Conservation (phyloP, 176 grass and related monocot species). For the Eleusine indica region DNA sequence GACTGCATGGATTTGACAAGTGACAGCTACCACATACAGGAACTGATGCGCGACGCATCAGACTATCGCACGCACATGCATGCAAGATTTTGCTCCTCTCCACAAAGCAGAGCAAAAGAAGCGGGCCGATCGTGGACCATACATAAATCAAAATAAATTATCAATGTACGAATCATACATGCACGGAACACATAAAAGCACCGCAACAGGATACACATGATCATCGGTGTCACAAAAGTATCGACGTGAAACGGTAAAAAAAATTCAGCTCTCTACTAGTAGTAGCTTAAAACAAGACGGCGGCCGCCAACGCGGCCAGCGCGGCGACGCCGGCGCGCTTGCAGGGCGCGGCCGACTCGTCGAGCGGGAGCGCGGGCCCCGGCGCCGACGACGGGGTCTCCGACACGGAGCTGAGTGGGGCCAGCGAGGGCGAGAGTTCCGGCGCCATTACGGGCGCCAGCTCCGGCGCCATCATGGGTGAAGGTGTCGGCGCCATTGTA, state of each 20-base stretch:
- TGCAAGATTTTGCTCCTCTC: background rate
- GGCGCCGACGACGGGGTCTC: constrained; percentile 35
- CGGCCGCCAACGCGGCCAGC: constrained; percentile 38
- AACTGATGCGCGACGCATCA: background rate
- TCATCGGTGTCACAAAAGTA: constrained; percentile 15
- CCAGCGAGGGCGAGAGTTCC: background rate
- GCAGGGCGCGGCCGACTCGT: constrained; percentile 20
- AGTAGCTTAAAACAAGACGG: constrained; percentile 42
- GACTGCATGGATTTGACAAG: background rate
- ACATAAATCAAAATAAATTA: constrained; percentile 40
- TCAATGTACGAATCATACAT: constrained; percentile 51
- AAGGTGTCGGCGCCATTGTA: constrained; percentile 1
- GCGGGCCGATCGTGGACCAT: background rate
- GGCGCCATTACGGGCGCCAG: constrained; percentile 34
- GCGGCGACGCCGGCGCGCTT: constrained; percentile 16
- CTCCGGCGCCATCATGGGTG: constrained; percentile 35
- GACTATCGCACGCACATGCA: background rate
- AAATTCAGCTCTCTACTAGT: background rate
- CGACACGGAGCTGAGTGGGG: constrained; percentile 32
- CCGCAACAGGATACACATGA: constrained; percentile 3
- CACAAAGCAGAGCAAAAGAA: background rate
- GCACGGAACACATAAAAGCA: background rate
- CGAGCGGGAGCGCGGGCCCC: constrained; percentile 1
- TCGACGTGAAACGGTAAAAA: constrained; percentile 3
- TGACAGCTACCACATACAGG: background rate